Evolutionary conservation across 805 yeast genomes (phyloP), one percentile per base, ranked within the genome.

Genomic region (Cephaloascus fragrans): DNA sequence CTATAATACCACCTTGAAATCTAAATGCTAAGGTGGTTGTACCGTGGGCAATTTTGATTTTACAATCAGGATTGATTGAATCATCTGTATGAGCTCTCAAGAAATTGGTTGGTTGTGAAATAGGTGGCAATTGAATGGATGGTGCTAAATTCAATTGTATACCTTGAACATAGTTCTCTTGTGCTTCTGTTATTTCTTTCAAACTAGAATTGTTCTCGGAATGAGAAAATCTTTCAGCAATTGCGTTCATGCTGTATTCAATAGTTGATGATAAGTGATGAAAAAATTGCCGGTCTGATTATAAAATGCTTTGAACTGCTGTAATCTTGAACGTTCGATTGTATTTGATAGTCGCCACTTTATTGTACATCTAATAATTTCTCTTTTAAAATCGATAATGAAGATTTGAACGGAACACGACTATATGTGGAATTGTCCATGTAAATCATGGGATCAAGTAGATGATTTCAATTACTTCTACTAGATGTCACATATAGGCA

Each of bases 21-120:
- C 97, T 74, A 68, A 93, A 93, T 8, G 97, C 96, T 51, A 93
- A 70, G 12, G 98, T 93, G 4, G 98, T 93, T n/a, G 98, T 93
- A 60, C 98, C 98, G 62, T 93, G 98, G 18, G 97, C 96, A 54
- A 93, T 84, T 60, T 93, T 90, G 67, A 93, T 90, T 54, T 80
- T 83, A 64, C 95, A 89, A 56, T 88, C 97, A 19, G 95, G 95
- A 58, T 89, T 90, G 44, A 79, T 57, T 16, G 87, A 80, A 61
- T 93, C 97, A 62, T 93, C 98, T 5, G 98, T 93, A 62, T 93
- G 97, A n/a, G 97, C 97, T 59, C 97, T 75, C 48, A 93, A 68
- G 57, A 90, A 90, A 39, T 84, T 95, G 4, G 96, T 77, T 26
- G 98, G 97, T 50, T 82, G 78, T 37, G 89, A 76, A 44, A 85